These are phyloP conservation scores for Vaucheria bursata DNA, from an alignment of 352 stramenopile species.

Conservation along the genomic window DNA sequence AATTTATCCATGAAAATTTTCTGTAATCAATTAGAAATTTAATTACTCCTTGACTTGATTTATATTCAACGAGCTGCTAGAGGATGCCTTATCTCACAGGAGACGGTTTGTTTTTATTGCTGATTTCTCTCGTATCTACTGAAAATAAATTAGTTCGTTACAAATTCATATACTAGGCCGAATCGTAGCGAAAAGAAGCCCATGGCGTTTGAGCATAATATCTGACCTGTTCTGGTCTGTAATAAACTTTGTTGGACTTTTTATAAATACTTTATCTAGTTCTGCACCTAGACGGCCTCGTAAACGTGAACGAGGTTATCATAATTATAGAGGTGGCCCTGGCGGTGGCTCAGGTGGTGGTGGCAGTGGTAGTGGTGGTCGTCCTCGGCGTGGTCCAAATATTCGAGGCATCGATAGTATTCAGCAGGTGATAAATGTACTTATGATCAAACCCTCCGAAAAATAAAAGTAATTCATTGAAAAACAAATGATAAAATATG, in stretches of 20 bases:
- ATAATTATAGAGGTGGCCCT: neutral
- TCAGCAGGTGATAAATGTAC: neutral
- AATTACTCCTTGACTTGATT: too few relatives aligned
- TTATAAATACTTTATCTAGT: neutral
- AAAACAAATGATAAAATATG: too few relatives aligned
- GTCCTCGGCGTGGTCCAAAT: neutral
- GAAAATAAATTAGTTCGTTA: too few relatives aligned
- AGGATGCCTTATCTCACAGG: too few relatives aligned
- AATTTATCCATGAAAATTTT: too few relatives aligned
- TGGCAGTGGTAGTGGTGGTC: neutral
- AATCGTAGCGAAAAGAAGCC: neutral
- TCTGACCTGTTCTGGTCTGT: slow-evolving; percentile 3
- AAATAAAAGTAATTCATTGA: too few relatives aligned
- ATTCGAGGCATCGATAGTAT: neutral
- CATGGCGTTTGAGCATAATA: neutral
- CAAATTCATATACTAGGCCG: too few relatives aligned
- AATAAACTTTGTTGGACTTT: neutral
- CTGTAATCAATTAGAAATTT: too few relatives aligned
- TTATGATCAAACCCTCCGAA: too few relatives aligned
- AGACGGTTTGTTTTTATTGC: too few relatives aligned
- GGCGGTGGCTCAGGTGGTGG: neutral
- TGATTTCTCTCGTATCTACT: too few relatives aligned
- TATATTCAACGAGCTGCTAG: too few relatives aligned
- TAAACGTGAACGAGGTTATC: neutral
- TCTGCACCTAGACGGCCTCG: neutral